Conservation (phyloP, 2,329 filamentous ascomycete genomes). For the Aquanectria penicillioides region DNA sequence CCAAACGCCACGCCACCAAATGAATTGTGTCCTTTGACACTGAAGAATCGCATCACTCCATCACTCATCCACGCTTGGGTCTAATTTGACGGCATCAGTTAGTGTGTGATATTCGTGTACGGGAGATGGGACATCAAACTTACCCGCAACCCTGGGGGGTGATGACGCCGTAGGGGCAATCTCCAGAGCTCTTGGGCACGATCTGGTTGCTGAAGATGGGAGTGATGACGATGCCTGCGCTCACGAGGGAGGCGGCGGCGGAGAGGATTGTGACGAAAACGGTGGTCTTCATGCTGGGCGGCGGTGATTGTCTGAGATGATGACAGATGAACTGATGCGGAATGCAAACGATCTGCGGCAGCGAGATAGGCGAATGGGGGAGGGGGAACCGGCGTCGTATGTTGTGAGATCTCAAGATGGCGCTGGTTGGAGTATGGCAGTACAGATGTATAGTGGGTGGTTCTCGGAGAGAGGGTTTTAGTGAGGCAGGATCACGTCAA, state of each 20-base stretch:
- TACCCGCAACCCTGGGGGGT: slow-evolving; percentile 69
- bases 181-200: slow-evolving; percentile 56
- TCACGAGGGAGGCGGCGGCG: slow-evolving; percentile 56
- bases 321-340: background rate
- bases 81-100: slow-evolving; percentile 9
- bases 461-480: no score
- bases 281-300: slow-evolving; percentile 43
- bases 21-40: background rate
- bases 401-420: no score
- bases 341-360: no score
- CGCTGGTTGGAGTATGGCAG: no score
- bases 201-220: slow-evolving; percentile 63
- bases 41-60: no score
- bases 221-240: slow-evolving; percentile 65
- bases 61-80: slow-evolving; percentile 31
- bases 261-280: slow-evolving; percentile 51
- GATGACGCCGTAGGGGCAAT: slow-evolving; percentile 66
- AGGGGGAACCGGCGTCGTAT: no score
- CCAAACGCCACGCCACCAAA: slow-evolving; percentile 15
- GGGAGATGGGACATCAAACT: slow-evolving; percentile 36
- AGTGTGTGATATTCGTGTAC: background rate
- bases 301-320: background rate
- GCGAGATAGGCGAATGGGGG: no score
- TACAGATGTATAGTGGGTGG: no score
- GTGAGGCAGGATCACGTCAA: background rate